phyloP scores from a whole-genome alignment of 2,329 filamentous ascomycete genomes.

The Colletotrichum caudatum region DNA sequence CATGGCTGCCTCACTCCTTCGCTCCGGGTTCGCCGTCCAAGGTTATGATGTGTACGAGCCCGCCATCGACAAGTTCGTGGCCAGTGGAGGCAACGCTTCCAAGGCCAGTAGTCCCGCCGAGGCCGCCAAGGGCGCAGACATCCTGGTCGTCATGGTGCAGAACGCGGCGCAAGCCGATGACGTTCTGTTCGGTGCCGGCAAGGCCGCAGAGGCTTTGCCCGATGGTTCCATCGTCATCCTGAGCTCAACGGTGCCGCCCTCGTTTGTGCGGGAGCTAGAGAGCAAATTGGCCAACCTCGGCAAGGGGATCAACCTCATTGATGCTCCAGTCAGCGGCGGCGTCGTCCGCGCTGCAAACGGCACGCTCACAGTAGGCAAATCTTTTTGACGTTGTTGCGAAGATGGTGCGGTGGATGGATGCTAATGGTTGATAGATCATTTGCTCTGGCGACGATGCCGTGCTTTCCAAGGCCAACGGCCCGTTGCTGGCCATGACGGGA shows the following conservation, averaged over 20 bases:
- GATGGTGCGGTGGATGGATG: background rate
- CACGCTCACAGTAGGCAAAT: constrained; percentile 49
- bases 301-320: constrained; percentile 49
- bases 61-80: constrained; percentile 48
- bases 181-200: constrained; percentile 49
- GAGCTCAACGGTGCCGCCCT: constrained; percentile 53
- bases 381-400: background rate
- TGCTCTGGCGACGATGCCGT: constrained; percentile 47
- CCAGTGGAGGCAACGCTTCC: constrained; percentile 43
- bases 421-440: constrained; percentile 47
- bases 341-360: constrained; percentile 53
- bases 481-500: constrained; percentile 51
- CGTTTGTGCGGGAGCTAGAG: constrained; percentile 45
- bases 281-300: constrained; percentile 42
- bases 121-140: constrained; percentile 47
- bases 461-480: constrained; percentile 44
- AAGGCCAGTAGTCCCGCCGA: constrained; percentile 47
- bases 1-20: constrained; percentile 52
- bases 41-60: constrained; percentile 51
- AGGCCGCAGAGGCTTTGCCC: constrained; percentile 46
- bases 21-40: constrained; percentile 49
- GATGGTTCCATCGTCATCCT: constrained; percentile 50
- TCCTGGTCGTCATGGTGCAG: constrained; percentile 53
- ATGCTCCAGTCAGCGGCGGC: constrained; percentile 55
- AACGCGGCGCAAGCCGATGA: constrained; percentile 50